phyloP scores from a whole-genome alignment of 331 rosid genomes.

The Cydonia oblonga region DNA sequence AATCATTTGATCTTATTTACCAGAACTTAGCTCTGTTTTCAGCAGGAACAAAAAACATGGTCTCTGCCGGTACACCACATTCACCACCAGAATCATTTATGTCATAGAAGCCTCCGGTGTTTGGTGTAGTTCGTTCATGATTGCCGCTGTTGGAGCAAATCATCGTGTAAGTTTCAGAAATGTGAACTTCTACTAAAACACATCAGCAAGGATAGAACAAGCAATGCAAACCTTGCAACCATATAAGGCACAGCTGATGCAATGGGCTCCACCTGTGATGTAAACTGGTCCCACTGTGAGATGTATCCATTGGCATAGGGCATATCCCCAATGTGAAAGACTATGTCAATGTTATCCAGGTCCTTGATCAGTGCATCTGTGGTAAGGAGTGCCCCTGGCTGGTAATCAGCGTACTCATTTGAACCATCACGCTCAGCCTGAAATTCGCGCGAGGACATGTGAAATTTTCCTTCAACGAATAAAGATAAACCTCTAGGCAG shows the following conservation, averaged over 20 bases:
- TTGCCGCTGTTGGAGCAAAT: constrained; percentile 13
- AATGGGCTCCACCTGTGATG: constrained; percentile 25
- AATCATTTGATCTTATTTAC: neutral
- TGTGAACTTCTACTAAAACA: neutral
- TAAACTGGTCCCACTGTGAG: constrained; percentile 28
- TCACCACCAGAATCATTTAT: constrained; percentile 21
- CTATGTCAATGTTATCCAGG: constrained; percentile 11
- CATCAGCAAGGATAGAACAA: neutral
- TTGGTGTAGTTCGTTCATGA: constrained; percentile 17
- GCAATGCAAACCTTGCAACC: constrained; percentile 22
- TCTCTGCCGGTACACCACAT: constrained; percentile 28
- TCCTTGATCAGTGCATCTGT: constrained; percentile 16
- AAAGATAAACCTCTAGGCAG: neutral
- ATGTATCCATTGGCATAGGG: constrained; percentile 24
- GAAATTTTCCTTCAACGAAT: neutral
- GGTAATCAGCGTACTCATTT: constrained; percentile 19
- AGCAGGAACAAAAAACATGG: constrained; percentile 21
- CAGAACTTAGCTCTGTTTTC: constrained; percentile 27
- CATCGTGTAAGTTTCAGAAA: neutral
- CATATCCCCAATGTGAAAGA: constrained; percentile 27
- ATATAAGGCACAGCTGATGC: constrained; percentile 18
- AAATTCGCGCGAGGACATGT: neutral
- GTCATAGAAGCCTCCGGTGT: constrained; percentile 14
- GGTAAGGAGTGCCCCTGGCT: constrained; percentile 17
- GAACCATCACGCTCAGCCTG: constrained; percentile 30